Conservation (phyloP, 1,139 yeast species). For the Candida labiduridarum region DNA sequence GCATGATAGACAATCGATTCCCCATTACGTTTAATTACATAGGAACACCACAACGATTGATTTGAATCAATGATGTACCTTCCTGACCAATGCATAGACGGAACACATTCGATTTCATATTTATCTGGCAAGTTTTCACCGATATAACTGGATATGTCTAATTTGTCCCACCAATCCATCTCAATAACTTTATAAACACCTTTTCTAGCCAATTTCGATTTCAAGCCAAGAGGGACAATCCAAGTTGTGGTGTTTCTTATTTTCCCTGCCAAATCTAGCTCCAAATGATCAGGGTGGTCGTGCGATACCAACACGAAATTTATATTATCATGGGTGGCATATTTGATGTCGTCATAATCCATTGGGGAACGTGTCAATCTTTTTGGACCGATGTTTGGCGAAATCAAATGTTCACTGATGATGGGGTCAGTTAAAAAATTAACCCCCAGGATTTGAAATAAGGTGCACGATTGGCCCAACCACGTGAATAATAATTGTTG, state of each 20-base stretch:
- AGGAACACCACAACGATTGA: slow-evolving; percentile 85
- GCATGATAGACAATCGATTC: slow-evolving; percentile 82
- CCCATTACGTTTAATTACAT: slow-evolving; percentile 63
- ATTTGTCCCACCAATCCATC: slow-evolving; percentile 90
- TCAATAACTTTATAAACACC: slow-evolving; percentile 66
- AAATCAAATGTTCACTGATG: slow-evolving; percentile 67
- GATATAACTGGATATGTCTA: slow-evolving; percentile 41
- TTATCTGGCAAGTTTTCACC: slow-evolving; percentile 43
- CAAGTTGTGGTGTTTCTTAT: slow-evolving; percentile 68
- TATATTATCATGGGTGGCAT: slow-evolving; percentile 49
- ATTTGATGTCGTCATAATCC: slow-evolving; percentile 59
- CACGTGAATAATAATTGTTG: slow-evolving; percentile 74
- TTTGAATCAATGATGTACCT: slow-evolving; percentile 77
- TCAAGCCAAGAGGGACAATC: slow-evolving; percentile 86
- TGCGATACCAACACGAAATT: slow-evolving; percentile 83
- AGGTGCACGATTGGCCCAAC: slow-evolving; percentile 91
- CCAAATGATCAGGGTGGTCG: slow-evolving; percentile 94
- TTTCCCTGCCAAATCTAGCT: slow-evolving; percentile 55
- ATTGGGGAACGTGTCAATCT: slow-evolving; percentile 77
- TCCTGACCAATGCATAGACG: slow-evolving; percentile 99
- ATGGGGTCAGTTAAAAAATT: slow-evolving; percentile 86
- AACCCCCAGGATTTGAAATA: slow-evolving; percentile 69
- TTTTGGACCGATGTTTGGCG: slow-evolving; percentile 73
- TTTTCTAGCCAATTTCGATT: slow-evolving; percentile 54
- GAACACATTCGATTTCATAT: slow-evolving; percentile 84